Conservation (phyloP, 345 rosid species). For the thale cress (Arabidopsis thaliana) region TAIR10.1 NC_003075.7:7207001-7207500, state of each 20-base stretch:
- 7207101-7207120: neutral
- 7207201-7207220: neutral
- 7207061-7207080: neutral
- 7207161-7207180: conserved; percentile 8
- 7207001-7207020: conserved; percentile 23
- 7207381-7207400: conserved; percentile 35
- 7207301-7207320: conserved; percentile 59
- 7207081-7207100: conserved; percentile 20
- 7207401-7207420: conserved; percentile 37
- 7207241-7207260: neutral
- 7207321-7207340: conserved; percentile 58
- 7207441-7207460: conserved; percentile 48
- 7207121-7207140: neutral
- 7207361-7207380: neutral
- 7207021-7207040: conserved; percentile 28
- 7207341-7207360: conserved; percentile 47
- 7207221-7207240: neutral
- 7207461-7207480: conserved; percentile 76
- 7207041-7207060: no score
- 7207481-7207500: conserved; percentile 60
- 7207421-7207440: conserved; percentile 26
- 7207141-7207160: neutral
- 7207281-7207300: neutral
- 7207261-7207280: neutral
- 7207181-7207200: conserved; percentile 1